Percentiles rank a stretch among this genome's conserved stretches.
Conservation (phyloP, 352 stramenopile species). For the Blastocystis sp. region DNA sequence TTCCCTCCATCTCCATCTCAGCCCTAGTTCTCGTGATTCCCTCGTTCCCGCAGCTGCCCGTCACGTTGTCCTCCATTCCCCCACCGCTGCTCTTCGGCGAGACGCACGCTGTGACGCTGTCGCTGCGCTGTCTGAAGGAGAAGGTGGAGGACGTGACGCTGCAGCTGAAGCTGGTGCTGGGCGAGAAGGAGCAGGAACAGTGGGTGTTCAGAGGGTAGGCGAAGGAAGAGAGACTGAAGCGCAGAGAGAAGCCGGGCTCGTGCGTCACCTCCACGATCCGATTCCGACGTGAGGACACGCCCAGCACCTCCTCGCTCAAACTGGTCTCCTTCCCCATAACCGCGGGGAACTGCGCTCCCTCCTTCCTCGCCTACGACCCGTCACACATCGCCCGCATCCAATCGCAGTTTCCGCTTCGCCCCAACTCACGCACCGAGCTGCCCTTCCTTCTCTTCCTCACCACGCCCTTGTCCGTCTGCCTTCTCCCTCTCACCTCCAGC, state of each 20-base stretch:
- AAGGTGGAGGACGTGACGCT: slow-evolving; percentile 13
- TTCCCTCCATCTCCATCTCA: background rate
- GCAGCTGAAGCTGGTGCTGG: slow-evolving; percentile 17
- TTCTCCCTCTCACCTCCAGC: background rate
- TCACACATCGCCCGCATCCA: background rate
- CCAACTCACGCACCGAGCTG: background rate
- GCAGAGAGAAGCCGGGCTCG: slow-evolving; percentile 31
- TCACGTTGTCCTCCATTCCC: slow-evolving; percentile 9
- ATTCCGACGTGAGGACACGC: background rate
- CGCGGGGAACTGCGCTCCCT: background rate
- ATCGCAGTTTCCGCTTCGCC: background rate
- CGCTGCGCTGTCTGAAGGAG: slow-evolving; percentile 31
- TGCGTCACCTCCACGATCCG: slow-evolving; percentile 6
- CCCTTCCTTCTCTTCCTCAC: slow-evolving; percentile 4
- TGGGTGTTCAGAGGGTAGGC: slow-evolving; percentile 24
- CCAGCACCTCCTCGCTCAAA: background rate
- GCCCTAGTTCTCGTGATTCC: slow-evolving; percentile 2
- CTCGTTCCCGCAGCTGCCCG: slow-evolving; percentile 27
- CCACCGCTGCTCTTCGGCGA: background rate
- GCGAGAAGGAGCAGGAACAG: background rate
- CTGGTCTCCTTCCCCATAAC: slow-evolving; percentile 12
- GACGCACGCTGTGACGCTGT: background rate
- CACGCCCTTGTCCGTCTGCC: background rate
- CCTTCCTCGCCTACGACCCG: background rate
- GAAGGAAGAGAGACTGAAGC: background rate